These are phyloP conservation scores for Penicillium desertorum DNA, from an alignment of 495 filamentous ascomycete species.

Conservation along the genomic window DNA sequence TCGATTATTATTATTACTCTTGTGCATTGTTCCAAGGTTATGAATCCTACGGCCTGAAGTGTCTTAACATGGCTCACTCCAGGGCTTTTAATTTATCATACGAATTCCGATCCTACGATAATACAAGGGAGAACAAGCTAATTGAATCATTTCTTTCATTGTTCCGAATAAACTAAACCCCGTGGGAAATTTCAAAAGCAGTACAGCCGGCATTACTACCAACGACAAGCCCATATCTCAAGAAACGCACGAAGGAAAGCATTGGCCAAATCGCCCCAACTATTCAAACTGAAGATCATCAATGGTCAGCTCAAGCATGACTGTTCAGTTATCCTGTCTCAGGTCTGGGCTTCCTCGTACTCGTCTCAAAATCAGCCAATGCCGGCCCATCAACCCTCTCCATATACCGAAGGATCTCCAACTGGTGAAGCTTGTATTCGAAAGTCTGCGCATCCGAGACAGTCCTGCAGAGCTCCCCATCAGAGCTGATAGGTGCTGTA, in stretches of 20 bases:
- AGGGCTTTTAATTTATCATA: not conserved
- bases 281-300: not conserved
- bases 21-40: not conserved
- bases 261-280: not conserved
- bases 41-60: not conserved
- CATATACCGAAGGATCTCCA: conserved; percentile 9
- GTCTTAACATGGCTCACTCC: not conserved
- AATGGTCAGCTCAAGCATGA: not conserved
- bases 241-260: not conserved
- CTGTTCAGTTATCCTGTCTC: not conserved
- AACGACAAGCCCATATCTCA: not conserved
- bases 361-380: not conserved
- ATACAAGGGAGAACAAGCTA: not conserved
- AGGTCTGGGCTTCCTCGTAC: not conserved
- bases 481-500: conserved; percentile 1
- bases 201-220: not conserved
- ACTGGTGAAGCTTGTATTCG: conserved; percentile 11
- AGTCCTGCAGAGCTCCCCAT: not conserved
- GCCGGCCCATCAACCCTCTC: conserved; percentile 1
- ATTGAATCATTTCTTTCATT: not conserved
- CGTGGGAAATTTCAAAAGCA: not conserved
- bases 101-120: not conserved
- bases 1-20: not conserved
- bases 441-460: conserved; percentile 9
- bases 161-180: not conserved